Evolutionary conservation across 75 land plant genomes (phyloP), one percentile per base, ranked within the genome.

Genomic region (Cupressus sempervirens): DNA sequence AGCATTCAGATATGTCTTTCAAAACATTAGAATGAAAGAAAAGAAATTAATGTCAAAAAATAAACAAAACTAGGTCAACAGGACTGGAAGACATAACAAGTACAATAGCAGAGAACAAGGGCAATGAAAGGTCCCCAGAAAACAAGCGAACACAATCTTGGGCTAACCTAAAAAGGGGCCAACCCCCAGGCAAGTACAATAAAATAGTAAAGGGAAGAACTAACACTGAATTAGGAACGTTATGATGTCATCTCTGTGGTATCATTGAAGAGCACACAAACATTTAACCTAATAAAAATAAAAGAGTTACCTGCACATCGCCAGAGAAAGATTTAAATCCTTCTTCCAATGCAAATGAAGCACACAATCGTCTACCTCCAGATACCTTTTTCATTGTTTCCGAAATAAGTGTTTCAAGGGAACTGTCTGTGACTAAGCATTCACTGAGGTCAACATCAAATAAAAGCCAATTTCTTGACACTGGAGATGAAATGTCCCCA

Each of bases 311-410:
- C 81, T 79, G 13, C 45, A n/a, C 50, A 79, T 45, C 11, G 30
- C 46, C 48, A 3, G 81, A 43, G 81, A 91, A 26, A 15, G 43
- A 72, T 43, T 82, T 86, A 80, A 85, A 84, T 32, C 81, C 79
- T 76, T 67, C 86, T 36, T 72, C 84, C 72, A 85, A 40, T 73
- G 88, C 83, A 82, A 92, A 73, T 35, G 87, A 76, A 72, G 83
- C 46, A n/a, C 14, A 41, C 76, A 89, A 34, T 23, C 83, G 87
- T 81, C 46, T 82, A 20, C 36, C 62, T 34, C 67, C 83, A 10
- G 73, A 16, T 38, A 82, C 41, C 82, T 84, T 83, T 45, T 58
- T 83, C 58, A 26, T 86, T 48, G 36, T 40, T 82, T 58, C 20
- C 58, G 87, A 35, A 65, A 50, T 54, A 15, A 41, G 35, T 40